phyloP scores from a whole-genome alignment of 768 basidiomycete genomes.

The Nevesoporus exiguus region DNA sequence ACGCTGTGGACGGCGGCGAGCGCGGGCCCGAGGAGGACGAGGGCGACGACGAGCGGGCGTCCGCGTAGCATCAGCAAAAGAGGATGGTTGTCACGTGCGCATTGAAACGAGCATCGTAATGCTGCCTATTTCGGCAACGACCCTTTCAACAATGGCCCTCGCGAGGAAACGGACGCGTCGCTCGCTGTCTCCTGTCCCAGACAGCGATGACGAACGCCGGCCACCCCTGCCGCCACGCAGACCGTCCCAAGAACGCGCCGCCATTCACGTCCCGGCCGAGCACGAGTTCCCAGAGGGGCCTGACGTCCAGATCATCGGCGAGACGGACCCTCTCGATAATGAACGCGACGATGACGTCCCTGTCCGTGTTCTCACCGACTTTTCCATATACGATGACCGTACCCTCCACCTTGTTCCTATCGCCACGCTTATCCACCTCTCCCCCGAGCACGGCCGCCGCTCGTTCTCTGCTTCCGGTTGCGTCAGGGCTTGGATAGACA shows the following conservation, averaged over 20 bases:
- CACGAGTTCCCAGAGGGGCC: conserved; percentile 39
- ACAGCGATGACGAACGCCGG: conserved; percentile 16
- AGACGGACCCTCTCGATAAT: conserved; percentile 31
- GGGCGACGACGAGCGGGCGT: conserved; percentile 7
- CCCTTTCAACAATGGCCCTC: conserved; percentile 17
- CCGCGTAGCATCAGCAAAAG: conserved; percentile 11
- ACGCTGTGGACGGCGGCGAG: conserved; percentile 1
- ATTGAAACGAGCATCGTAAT: background rate
- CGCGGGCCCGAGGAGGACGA: conserved; percentile 7
- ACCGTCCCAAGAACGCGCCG: conserved; percentile 5
- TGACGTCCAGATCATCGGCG: conserved; percentile 42
- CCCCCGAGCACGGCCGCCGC: conserved; percentile 12
- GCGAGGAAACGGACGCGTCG: conserved; percentile 26
- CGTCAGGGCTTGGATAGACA: conserved; percentile 38
- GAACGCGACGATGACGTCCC: conserved; percentile 42
- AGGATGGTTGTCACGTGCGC: conserved; percentile 12
- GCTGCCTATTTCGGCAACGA: background rate
- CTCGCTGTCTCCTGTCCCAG: conserved; percentile 14
- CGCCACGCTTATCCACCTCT: conserved; percentile 36
- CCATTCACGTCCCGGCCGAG: conserved; percentile 22
- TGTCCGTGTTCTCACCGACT: conserved; percentile 53
- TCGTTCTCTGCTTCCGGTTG: conserved; percentile 37
- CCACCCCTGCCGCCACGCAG: conserved; percentile 8
- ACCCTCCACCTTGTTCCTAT: conserved; percentile 41
- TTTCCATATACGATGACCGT: conserved; percentile 45